Evolutionary conservation across 176 grass and related monocot species (phyloP), one percentile per base, ranked within the genome.

Genomic region (Zea mays): DNA sequence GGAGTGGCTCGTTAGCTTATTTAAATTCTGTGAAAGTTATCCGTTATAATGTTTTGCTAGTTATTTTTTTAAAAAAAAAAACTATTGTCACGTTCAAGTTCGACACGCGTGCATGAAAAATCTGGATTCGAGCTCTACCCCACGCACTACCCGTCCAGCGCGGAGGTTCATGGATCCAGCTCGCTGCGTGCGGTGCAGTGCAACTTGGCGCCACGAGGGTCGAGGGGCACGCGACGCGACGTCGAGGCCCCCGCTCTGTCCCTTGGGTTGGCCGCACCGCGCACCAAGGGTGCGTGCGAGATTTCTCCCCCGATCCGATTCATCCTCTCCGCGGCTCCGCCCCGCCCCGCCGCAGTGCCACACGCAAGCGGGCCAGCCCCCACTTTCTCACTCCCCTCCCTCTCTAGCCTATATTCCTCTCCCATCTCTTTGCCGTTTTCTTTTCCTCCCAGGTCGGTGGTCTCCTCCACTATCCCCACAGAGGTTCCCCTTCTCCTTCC

Each of bases 131-230:
- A 27, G 27, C 27, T 27, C 27, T 17, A 48, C 59, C 74, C 74
- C 49, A 64, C 74, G 59, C 59, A 12, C 61, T 40, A 78, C 45
- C 61, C 9, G 45, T 78, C 46, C 75, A 65, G 75, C 61, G 56
- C 19, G 6, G 62, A 82, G 79, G 73, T 87, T 82, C 85, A 78
- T 78, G 79, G 33, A 82, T 72, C 84, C 41, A 11, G 35, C 38
- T 2, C 65, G 17, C 8, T 2, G n/a, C 70, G 68, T 1, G 38
- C 3, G 5, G 44, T 2, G 50, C 3, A 3, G 13, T 48, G 71
- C 78, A 62, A 52, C 63, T 63, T 16, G 5, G 42, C 42, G 19
- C 45, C 76, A 78, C 6, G 62, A 34, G 14, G 61, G 62, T 10
- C 66, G 21, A 19, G 9, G 8, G 6, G 17, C 50, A 79, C 74